Conservation (phyloP, 306 rosid species). For the Chamaecrista fasciculata region DNA sequence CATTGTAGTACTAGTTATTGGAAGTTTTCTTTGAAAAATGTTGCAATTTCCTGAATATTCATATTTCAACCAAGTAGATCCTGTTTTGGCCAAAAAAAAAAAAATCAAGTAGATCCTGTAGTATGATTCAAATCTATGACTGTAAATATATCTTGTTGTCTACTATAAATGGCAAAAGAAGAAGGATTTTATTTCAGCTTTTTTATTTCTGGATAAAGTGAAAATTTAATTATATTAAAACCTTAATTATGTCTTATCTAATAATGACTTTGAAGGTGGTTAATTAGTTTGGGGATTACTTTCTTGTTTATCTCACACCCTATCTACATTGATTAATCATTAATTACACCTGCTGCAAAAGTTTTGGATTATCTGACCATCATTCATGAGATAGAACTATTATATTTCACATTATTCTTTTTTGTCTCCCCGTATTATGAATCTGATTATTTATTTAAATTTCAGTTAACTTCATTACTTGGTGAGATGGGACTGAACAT, state of each 20-base stretch:
- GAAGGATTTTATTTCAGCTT: neutral
- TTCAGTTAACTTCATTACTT: constrained; percentile 84
- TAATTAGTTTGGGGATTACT: neutral
- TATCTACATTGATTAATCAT: constrained; percentile 6
- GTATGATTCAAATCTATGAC: neutral
- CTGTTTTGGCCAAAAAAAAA: no score
- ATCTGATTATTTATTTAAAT: constrained; percentile 14
- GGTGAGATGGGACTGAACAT: constrained; percentile 94
- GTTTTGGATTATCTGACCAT: constrained; percentile 6
- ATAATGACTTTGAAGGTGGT: constrained; percentile 17
- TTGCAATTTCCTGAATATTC: constrained; percentile 10
- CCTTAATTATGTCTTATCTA: neutral
- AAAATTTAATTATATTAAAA: neutral
- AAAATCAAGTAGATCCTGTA: no score
- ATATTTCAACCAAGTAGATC: constrained; percentile 4
- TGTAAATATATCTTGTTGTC: constrained; percentile 12
- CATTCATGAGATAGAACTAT: constrained; percentile 6
- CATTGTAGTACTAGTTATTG: constrained; percentile 6
- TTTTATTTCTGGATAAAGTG: neutral
- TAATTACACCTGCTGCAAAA: constrained; percentile 16
- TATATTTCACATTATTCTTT: constrained; percentile 18
- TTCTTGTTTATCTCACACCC: constrained; percentile 3
- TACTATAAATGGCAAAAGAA: constrained; percentile 8
- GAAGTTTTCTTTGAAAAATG: constrained; percentile 8
- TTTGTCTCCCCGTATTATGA: constrained; percentile 30